Evolutionary conservation across 306 rosid species (phyloP), one percentile per base, ranked within the genome.

Genomic region (Vigna angularis): DNA sequence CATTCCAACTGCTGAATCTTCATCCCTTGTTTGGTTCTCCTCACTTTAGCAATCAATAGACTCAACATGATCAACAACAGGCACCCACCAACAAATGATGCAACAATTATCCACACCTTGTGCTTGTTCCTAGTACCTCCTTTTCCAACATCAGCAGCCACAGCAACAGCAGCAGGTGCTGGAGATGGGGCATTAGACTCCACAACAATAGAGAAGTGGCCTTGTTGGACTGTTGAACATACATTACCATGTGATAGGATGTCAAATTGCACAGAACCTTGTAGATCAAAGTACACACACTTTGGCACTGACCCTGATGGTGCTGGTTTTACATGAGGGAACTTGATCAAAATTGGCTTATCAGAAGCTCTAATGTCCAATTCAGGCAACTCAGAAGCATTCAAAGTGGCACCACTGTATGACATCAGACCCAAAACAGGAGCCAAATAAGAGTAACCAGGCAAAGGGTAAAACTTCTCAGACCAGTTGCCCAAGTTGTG

Each of bases 401-500:
- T 58, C 44, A 90, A 56, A 83, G 81, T 73, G 28, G 81, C 62
- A 71, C 80, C 94, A 75, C 78, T 84, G 36, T 90, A 90, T 20
- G 92, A 77, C 7, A 90, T 50, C 9, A 90, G 77, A 61, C 94
- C 94, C 26, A 90, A 8, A 83, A 90, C 87, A 55, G 94, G 92
- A 75, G 88, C 86, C 58, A 90, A 62, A 70, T 84, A 90, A 2
- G 79, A 14, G 79, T 78, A 86, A 48, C 94, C 92, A 52, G 94
- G 92, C 11, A 90, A 83, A 76, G 92, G 92, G 85, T 88, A 90
- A 71, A 90, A 83, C 1, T 6, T 17, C 4, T 86, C 86, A 78
- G 92, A 90, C 86, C 82, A 85, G 40, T 88, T 90, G 1, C 89
- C 94, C n/a, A 90, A 50, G 45, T 83, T 90, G 32, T 90, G 94